Base-by-base conservation (phyloP, 768 basidiomycete species). In the Tylopilus felleus region DNA sequence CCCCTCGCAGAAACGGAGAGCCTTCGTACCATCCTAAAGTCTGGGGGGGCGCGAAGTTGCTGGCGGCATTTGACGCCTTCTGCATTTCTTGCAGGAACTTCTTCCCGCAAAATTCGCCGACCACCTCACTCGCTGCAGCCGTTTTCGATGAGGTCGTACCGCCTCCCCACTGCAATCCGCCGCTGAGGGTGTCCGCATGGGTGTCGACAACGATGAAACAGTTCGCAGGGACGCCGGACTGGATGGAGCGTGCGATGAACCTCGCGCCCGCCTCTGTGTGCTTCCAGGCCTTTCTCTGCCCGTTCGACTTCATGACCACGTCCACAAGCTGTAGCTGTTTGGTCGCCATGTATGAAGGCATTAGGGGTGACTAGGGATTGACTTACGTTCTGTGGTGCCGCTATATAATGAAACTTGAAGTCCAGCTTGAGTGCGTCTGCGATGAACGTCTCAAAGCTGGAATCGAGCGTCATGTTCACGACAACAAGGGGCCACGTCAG, bases 21-120 rank as follows among this genome's bases (percentile, higher is more conserved):
- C 25, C 47, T 0, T 22, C 3, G 5, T 48, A 54, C 53, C 53
- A 54, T 0, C 5, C 4, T 3, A 16, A 13, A 7, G 5, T 25
- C 4, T 12, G 1, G 0, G 39, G 29, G 1, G 8, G 1, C 3
- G 1, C 1, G 1, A 25, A 25, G 2, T 3, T 4, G 5, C 41
- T 19, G 4, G 47, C 53, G 1, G 33, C 19, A 1, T 36, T 1
- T 1, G 40, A 9, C 1, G 47, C 13, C 1, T 1, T 14, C 5
- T 22, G 1, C n/a, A 43, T 23, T 5, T 2, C 2, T 0, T 22
- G 6, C 1, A 48, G 10, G 19, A 54, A 43, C 0, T 4, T 1
- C 1, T 36, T 3, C 3, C 47, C 47, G 2, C 47, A 43, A 5
- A 48, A 54, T 2, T 7, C 3, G 3, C 0, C 0, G 7, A 54